A percentile compares a stretch with the other conserved stretches of the same genome.
Evolutionary conservation across 2,329 filamentous ascomycete species (phyloP).

Genomic region (Penicillium sp.): DNA sequence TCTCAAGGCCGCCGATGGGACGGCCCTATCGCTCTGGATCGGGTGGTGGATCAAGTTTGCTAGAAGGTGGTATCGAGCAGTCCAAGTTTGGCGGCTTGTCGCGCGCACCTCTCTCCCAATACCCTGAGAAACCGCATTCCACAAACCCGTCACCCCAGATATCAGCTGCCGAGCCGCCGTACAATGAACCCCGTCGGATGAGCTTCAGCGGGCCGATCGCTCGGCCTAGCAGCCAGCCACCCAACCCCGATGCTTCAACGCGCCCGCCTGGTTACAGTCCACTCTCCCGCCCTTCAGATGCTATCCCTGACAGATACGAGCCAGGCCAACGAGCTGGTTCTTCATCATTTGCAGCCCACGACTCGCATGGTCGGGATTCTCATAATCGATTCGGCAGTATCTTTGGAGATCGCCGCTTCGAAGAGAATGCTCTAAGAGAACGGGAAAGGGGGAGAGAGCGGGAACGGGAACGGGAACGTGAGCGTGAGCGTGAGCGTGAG

Average conservation of each 20-base stretch:
- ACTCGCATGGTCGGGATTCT: conserved; percentile 27
- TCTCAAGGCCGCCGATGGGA: conserved; percentile 49
- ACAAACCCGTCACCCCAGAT: conserved; percentile 40
- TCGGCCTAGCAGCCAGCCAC: conserved; percentile 47
- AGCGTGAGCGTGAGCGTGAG: conserved; percentile 28
- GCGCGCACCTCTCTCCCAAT: conserved; percentile 35
- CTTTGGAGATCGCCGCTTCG: conserved; percentile 39
- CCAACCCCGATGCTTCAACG: conserved; percentile 37
- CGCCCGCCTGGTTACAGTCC: conserved; percentile 41
- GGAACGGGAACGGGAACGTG: neutral
- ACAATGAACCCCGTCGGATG: conserved; percentile 42
- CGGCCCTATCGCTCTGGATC: conserved; percentile 43
- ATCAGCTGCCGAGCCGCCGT: conserved; percentile 36
- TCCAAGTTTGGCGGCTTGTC: conserved; percentile 36
- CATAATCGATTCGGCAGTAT: conserved; percentile 36
- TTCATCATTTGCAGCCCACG: conserved; percentile 34
- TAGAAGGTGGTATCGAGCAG: conserved; percentile 30
- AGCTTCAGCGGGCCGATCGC: conserved; percentile 48
- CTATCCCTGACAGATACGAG: conserved; percentile 30
- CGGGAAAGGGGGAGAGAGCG: neutral
- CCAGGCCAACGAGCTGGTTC: conserved; percentile 26
- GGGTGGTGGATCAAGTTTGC: conserved; percentile 30
- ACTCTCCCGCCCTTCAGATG: conserved; percentile 31
- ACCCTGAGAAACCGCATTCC: conserved; percentile 38
- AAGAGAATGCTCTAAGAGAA: conserved; percentile 32